phyloP scores from a whole-genome alignment of 345 rosid genomes.

The Gossypium herbaceum region DNA sequence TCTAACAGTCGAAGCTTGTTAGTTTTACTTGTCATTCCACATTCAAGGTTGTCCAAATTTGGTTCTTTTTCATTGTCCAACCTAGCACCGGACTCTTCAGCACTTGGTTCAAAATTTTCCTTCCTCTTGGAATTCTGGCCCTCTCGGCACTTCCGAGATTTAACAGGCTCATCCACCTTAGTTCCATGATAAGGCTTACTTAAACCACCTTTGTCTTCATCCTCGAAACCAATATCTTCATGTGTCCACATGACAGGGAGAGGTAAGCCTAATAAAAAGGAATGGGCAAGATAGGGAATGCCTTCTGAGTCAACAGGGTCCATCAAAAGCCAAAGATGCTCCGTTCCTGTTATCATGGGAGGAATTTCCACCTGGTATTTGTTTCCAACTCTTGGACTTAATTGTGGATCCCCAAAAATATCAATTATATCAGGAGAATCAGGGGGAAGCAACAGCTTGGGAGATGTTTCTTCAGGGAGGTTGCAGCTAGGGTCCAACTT shows the following conservation, averaged over 20 bases:
- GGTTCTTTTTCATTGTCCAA: conserved; percentile 26
- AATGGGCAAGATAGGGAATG: conserved; percentile 25
- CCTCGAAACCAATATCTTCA: conserved; percentile 7
- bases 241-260: conserved; percentile 44
- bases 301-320: conserved; percentile 38
- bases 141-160: conserved; percentile 34
- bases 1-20: conserved; percentile 14
- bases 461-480: conserved; percentile 31
- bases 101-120: conserved; percentile 23
- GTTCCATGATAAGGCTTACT: conserved; percentile 19
- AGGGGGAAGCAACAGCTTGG: conserved; percentile 22
- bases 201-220: conserved; percentile 16
- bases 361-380: conserved; percentile 64
- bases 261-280: conserved; percentile 49
- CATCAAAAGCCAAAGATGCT: conserved; percentile 30
- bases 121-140: conserved; percentile 26
- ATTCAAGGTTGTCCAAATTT: conserved; percentile 26
- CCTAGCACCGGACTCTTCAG: conserved; percentile 17
- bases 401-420: conserved; percentile 44
- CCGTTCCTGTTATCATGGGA: conserved; percentile 45
- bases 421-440: conserved; percentile 40
- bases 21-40: conserved; percentile 18
- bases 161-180: conserved; percentile 32
- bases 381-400: conserved; percentile 59
- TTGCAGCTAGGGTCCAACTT: conserved; percentile 27